Conservation (phyloP, 352 stramenopile species). For the Phytophthora cryptogea region DNA sequence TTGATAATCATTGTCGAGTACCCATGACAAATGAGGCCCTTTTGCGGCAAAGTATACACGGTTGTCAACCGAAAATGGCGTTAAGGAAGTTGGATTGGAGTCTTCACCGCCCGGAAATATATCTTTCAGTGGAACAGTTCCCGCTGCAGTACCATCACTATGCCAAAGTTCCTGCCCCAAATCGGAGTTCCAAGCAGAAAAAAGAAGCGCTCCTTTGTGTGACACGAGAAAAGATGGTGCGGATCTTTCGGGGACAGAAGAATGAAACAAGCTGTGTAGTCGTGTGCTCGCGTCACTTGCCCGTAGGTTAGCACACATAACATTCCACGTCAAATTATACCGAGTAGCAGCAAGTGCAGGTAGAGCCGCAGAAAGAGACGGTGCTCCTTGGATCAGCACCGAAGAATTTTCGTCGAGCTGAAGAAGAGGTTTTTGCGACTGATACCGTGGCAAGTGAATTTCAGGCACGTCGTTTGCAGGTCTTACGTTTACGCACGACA, state of each 20-base stretch:
- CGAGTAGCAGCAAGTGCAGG: not conserved
- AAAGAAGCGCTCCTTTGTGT: conserved; percentile 31
- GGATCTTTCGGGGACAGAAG: conserved; percentile 8
- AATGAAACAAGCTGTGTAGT: conserved; percentile 23
- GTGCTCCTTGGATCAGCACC: conserved; percentile 48
- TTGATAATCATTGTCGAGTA: conserved; percentile 29
- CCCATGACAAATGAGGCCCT: conserved; percentile 74
- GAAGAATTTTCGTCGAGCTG: conserved; percentile 45
- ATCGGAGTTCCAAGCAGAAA: conserved; percentile 27
- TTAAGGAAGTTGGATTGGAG: conserved; percentile 45
- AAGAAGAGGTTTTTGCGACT: conserved; percentile 36
- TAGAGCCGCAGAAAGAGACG: conserved; percentile 5
- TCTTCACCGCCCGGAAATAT: conserved; percentile 43
- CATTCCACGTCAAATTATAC: conserved; percentile 15
- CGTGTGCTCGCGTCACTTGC: conserved; percentile 30
- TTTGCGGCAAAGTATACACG: conserved; percentile 84
- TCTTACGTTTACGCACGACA: conserved; percentile 42
- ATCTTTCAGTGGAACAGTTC: conserved; percentile 73
- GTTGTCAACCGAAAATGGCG: conserved; percentile 55
- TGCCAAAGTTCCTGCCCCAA: conserved; percentile 75
- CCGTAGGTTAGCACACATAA: conserved; percentile 36
- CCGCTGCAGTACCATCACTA: conserved; percentile 65
- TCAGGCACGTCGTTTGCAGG: conserved; percentile 42
- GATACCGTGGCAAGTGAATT: conserved; percentile 47
- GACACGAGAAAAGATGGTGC: conserved; percentile 30